Conservation (phyloP, 148 eudicot species). For the Rhododendron mucronatum region DNA sequence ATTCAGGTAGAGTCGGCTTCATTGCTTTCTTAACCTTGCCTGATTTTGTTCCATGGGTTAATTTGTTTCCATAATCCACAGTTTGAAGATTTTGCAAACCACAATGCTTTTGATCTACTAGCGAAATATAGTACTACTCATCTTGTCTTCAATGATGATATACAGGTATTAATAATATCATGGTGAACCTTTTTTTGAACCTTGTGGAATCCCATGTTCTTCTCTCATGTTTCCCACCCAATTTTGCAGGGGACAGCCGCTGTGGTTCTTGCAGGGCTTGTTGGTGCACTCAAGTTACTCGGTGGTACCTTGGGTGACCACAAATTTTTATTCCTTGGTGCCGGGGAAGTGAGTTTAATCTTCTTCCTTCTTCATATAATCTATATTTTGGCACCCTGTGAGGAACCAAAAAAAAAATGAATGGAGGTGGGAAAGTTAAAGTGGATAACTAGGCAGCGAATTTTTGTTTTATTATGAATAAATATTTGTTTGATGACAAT, state of each 20-base stretch:
- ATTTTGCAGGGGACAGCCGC: slow-evolving; percentile 79
- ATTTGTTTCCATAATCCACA: slow-evolving; percentile 16
- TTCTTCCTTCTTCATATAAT: background rate
- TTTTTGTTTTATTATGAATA: background rate
- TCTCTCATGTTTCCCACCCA: background rate
- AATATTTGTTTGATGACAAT: background rate
- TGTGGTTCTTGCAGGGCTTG: slow-evolving; percentile 85
- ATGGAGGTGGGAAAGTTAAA: background rate
- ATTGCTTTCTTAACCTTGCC: background rate
- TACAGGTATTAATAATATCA: slow-evolving; percentile 50
- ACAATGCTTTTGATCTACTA: slow-evolving; percentile 91
- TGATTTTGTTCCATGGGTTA: background rate
- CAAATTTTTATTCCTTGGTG: slow-evolving; percentile 84
- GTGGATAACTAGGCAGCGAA: background rate
- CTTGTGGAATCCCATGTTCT: background rate
- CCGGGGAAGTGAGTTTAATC: slow-evolving; percentile 69
- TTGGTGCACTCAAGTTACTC: slow-evolving; percentile 69
- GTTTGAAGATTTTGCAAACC: slow-evolving; percentile 99
- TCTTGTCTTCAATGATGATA: slow-evolving; percentile 94
- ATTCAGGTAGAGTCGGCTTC: slow-evolving; percentile 47
- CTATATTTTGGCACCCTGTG: background rate
- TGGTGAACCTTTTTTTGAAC: background rate
- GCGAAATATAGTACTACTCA: slow-evolving; percentile 72
- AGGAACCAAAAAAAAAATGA: background rate
- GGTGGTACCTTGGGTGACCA: slow-evolving; percentile 87